Conservation (phyloP, 2,329 filamentous ascomycete genomes). For the Beauveria medogensis region DNA sequence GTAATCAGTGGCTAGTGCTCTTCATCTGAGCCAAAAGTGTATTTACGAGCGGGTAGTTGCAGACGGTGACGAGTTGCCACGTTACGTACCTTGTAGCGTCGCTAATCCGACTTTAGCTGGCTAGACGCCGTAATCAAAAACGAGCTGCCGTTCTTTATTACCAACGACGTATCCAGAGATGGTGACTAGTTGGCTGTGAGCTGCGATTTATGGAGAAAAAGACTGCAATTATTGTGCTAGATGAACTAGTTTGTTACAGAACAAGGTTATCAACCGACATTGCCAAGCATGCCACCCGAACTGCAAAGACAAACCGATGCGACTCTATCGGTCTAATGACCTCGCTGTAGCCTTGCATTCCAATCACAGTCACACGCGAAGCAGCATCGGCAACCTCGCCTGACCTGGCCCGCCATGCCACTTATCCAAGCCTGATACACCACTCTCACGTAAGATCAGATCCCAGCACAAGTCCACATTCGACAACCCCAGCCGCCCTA, state of each 20-base stretch:
- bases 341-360: neutral
- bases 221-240: too few species aligned
- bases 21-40: neutral
- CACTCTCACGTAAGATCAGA: slow-evolving; percentile 6
- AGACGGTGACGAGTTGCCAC: too few species aligned
- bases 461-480: neutral
- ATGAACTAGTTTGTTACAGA: too few species aligned
- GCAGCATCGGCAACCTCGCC: neutral
- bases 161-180: too few species aligned
- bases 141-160: too few species aligned
- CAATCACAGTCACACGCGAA: neutral
- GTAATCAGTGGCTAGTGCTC: too few species aligned
- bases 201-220: too few species aligned
- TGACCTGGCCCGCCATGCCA: neutral
- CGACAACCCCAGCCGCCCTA: neutral
- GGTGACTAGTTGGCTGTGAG: too few species aligned
- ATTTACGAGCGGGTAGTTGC: neutral
- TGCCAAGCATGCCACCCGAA: neutral
- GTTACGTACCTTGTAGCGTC: neutral
- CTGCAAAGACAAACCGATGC: neutral
- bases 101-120: too few species aligned
- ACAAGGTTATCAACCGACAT: neutral
- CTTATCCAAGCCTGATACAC: neutral
- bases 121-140: too few species aligned
- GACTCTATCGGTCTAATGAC: neutral